Evolutionary conservation across 805 yeast genomes (phyloP).

Genomic region (Zygosaccharomyces pseudorouxii): DNA sequence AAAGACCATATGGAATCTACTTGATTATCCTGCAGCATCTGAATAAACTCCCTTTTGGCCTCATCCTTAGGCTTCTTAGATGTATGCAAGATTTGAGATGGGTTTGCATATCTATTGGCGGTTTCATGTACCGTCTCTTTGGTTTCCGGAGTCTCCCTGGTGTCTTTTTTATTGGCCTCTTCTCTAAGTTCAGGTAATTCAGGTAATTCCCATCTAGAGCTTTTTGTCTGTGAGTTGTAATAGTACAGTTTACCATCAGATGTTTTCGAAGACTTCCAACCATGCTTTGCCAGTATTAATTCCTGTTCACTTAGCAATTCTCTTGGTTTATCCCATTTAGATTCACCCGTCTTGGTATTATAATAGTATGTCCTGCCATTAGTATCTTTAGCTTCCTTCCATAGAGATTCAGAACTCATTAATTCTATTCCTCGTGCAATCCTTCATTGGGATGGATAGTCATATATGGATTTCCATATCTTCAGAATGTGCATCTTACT

Average conservation of each 20-base stretch:
- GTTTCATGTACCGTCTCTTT: neutral
- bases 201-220: conserved; percentile 82
- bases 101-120: conserved; percentile 21
- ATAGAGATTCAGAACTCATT: conserved; percentile 28
- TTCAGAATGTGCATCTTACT: neutral
- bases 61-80: conserved; percentile 30
- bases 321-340: conserved; percentile 80
- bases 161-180: conserved; percentile 35
- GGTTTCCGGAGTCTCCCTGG: neutral
- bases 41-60: conserved; percentile 44
- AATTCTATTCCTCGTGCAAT: neutral
- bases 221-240: conserved; percentile 57
- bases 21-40: conserved; percentile 48
- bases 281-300: conserved; percentile 46
- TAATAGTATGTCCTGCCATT: conserved; percentile 71
- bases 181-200: neutral
- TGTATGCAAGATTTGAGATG: conserved; percentile 31
- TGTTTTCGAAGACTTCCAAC: conserved; percentile 49
- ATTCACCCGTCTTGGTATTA: conserved; percentile 56
- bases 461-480: neutral
- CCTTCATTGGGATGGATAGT: neutral
- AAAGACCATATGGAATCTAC: conserved; percentile 79
- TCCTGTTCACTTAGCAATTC: conserved; percentile 41
- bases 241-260: conserved; percentile 63
- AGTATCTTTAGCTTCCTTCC: conserved; percentile 64